These are phyloP conservation scores for Phytophthora pluvialis DNA, from an alignment of 352 stramenopile genomes.

Conservation along the genomic window DNA sequence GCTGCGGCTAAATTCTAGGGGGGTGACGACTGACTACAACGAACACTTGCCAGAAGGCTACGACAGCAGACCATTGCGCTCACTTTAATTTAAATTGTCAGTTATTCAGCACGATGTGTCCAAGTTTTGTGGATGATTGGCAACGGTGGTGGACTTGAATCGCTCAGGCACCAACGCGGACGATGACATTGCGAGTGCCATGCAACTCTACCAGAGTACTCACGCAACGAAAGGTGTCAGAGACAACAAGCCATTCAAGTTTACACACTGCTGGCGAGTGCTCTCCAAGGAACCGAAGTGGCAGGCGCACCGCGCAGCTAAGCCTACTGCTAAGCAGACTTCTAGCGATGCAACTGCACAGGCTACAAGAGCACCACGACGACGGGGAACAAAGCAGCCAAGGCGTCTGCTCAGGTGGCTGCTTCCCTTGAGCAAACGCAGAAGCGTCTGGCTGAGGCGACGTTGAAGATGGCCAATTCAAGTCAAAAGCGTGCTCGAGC, in stretches of 20 bases:
- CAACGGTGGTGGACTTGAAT: not conserved
- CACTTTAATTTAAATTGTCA: conserved; percentile 9
- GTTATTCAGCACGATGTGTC: conserved; percentile 8
- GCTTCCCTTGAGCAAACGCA: not conserved
- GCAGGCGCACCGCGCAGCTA: not conserved
- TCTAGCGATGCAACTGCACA: not conserved
- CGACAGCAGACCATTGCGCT: not conserved
- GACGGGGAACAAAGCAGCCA: not conserved
- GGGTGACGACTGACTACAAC: not conserved
- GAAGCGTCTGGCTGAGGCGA: not conserved
- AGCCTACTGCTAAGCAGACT: not conserved
- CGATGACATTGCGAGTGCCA: not conserved
- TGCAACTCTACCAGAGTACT: conserved; percentile 2
- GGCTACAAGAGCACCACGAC: not conserved
- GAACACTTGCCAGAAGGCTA: not conserved
- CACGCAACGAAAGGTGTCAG: not conserved
- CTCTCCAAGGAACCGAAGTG: not conserved
- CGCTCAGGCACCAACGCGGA: conserved; percentile 5
- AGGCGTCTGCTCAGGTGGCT: not conserved
- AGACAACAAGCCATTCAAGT: not conserved
- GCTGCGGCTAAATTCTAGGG: not conserved
- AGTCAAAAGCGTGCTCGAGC: not conserved
- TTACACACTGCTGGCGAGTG: conserved; percentile 15
- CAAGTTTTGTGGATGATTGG: conserved; percentile 1
- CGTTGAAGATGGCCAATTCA: not conserved